Evolutionary conservation across 1,284 basidiomycete genomes (phyloP).

Genomic region (Pterulicium gracile): DNA sequence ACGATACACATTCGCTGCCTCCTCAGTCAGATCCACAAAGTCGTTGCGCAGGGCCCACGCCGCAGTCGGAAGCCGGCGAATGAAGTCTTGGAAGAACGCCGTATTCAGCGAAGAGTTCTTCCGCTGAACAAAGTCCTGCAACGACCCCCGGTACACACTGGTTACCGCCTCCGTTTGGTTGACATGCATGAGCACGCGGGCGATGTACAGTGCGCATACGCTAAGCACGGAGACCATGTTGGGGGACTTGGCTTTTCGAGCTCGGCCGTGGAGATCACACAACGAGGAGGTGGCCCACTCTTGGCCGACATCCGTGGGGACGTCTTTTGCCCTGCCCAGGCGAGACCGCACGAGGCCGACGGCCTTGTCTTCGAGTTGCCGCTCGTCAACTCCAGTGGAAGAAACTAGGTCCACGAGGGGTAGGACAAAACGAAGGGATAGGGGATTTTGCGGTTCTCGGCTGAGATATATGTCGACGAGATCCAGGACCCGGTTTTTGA

Average conservation of each 20-base stretch:
- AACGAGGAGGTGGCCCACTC: slow-evolving; percentile 39
- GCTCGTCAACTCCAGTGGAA: slow-evolving; percentile 61
- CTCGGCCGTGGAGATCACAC: slow-evolving; percentile 63
- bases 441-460: slow-evolving; percentile 60
- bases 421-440: slow-evolving; percentile 57
- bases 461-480: slow-evolving; percentile 79
- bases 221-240: slow-evolving; percentile 58
- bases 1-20: slow-evolving; percentile 67
- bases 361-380: slow-evolving; percentile 80
- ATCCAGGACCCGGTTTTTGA: slow-evolving; percentile 92
- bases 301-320: slow-evolving; percentile 40
- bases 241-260: slow-evolving; percentile 55
- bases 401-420: slow-evolving; percentile 72
- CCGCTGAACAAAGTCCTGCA: slow-evolving; percentile 71
- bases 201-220: slow-evolving; percentile 65
- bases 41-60: slow-evolving; percentile 62
- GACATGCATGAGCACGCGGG: slow-evolving; percentile 42
- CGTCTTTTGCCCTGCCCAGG: slow-evolving; percentile 67
- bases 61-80: slow-evolving; percentile 53
- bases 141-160: slow-evolving; percentile 53
- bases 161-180: slow-evolving; percentile 34
- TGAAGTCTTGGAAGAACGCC: slow-evolving; percentile 73
- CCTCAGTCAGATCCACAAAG: slow-evolving; percentile 41
- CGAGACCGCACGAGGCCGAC: slow-evolving; percentile 67
- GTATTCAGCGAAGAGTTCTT: slow-evolving; percentile 73